Evolutionary conservation across 208 protist genomes (phyloP).

Genomic region (Acanthamoeba culbertsoni): DNA sequence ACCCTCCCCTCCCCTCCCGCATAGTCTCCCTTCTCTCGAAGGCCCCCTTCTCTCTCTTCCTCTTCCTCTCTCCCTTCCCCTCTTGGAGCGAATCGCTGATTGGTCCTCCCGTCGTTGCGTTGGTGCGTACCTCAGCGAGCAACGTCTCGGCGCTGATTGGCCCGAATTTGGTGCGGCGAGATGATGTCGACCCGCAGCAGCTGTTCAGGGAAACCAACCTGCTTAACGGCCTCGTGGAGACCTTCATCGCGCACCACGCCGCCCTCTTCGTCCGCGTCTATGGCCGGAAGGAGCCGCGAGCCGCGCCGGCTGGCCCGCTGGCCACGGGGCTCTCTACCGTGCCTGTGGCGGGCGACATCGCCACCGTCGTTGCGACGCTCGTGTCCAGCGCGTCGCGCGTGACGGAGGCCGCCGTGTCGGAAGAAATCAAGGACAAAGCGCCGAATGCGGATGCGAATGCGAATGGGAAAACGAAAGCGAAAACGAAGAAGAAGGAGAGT

Average conservation of each 20-base stretch:
- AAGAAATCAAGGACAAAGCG: too few relatives aligned
- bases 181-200: background rate
- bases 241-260: background rate
- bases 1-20: too few relatives aligned
- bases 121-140: background rate
- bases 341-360: too few relatives aligned
- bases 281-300: background rate
- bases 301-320: background rate
- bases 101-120: background rate
- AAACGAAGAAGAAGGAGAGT: too few relatives aligned
- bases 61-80: too few relatives aligned
- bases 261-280: background rate
- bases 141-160: conserved; percentile 3
- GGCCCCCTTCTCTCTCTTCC: background rate
- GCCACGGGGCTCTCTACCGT: too few relatives aligned
- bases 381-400: too few relatives aligned
- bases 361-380: too few relatives aligned
- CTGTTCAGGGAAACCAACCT: background rate
- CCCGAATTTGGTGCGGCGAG: background rate
- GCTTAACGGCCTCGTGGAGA: background rate
- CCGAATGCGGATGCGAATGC: too few relatives aligned
- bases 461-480: too few relatives aligned
- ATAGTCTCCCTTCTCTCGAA: background rate
- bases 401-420: too few relatives aligned
- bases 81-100: too few relatives aligned